Base-by-base conservation (phyloP, 306 rosid genomes). In the Cyclanthera cordifolia region DNA sequence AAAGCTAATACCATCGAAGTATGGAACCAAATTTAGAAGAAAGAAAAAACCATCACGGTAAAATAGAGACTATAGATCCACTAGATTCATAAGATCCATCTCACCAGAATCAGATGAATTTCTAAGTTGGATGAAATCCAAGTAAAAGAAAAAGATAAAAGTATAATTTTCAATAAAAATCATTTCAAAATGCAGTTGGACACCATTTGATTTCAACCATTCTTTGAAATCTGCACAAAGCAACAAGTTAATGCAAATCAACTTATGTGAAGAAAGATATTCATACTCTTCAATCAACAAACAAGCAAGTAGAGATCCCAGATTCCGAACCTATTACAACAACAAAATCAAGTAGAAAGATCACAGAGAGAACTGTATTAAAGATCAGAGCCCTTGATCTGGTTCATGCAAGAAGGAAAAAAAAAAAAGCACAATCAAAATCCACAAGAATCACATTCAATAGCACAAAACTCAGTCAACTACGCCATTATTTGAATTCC, bases 371-470 rank as follows among this genome's bases (percentile, higher is more conserved):
- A 61, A 9, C 21, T 2, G 6, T 30, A 30, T 16, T 16, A 25
- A 24, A 6, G 4, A 30, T 6, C n/a, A 60, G 25, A 55, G 0
- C 34, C 9, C 5, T 19, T 41, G 53, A 21, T 64, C 53, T 12
- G 20, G 19, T 64, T 4, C 70, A 64, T 64, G 70, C 53, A 64
- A 64, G 70, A 64, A 64, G 17, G n/a, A 2, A 41, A 64, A 17
- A 64, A 64, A 28, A 25, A 2, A 41, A 64, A 17, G 43, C 69
- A 6, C 53, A 39, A 48, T 12, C 19, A 12, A 43, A 64, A 1
- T 1, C 8, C 51, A 43, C 20, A 13, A 13, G 34, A 64, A 23
- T 8, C 20, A 43, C 5, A 64, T 5, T 34, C 52, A 19, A 21
- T 4, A 41, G 4, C 48, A 17, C 27, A 60, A 34, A 34, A 34